Evolutionary conservation across 2,329 filamentous ascomycete genomes (phyloP), one percentile per base, ranked within the genome.

Genomic region (Tolypocladium guangdongense): DNA sequence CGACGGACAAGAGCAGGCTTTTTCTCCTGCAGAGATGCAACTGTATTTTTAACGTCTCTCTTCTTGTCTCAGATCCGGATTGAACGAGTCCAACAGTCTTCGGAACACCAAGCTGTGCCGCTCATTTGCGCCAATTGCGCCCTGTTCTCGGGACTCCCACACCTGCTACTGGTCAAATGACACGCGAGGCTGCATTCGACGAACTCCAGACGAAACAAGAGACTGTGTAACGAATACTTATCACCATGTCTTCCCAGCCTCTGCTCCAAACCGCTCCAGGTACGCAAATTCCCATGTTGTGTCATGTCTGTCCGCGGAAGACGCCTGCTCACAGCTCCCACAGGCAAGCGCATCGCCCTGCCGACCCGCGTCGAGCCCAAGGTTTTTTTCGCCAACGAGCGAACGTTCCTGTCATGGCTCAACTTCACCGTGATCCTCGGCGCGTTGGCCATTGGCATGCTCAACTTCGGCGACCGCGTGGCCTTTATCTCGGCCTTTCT

Each of bases 381-480:
- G 75, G 93, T 99, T 78, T 99, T 97, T 83, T 99, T 99, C 79
- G 93, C 93, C 74, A 99, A 99, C 79, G 93, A 99, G 76, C 90
- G 93, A 59, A 99, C 93, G 58, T 99, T 99, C 71, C 84, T 99
- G 66, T 96, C 90, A 73, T 99, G 93, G 93, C 88, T 99, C 67
- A 99, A 99, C 81, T 97, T 97, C 79, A 96, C 91, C 70, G 91
- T 99, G 67, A 92, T 99, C 72, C 87, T 99, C 57, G 93, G 93
- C 66, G 93, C 93, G 59, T 84, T 99, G 50, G 92, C 93, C 61
- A 89, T 99, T 63, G 93, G 93, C 62, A 90, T 99, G 68, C 84
- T 99, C 65, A 99, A 99, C 78, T 99, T 99, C 64, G 93, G 93
- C 68, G 93, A 99, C 73, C 85, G 84, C 59, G 84, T 95, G 53